Percentiles rank a stretch among this genome's conserved stretches.
Conservation (phyloP, 441 rosid genomes). For the Gossypium davidsonii region DNA sequence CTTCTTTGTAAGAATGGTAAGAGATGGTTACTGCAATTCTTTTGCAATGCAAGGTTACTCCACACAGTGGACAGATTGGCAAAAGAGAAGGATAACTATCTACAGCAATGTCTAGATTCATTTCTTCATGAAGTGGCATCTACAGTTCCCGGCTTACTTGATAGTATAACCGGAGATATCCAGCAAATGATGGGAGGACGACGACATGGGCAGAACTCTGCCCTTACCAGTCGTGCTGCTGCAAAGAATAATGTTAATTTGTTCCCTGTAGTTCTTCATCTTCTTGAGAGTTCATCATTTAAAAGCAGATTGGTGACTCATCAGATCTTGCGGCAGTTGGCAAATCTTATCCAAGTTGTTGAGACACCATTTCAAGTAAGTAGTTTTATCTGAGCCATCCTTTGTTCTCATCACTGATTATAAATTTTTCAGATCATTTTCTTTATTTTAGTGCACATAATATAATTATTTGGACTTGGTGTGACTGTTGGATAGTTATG, state of each 20-base stretch:
- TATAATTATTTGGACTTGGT: not conserved
- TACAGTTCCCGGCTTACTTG: conserved; percentile 66
- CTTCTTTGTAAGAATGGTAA: conserved; percentile 76
- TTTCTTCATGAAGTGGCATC: conserved; percentile 61
- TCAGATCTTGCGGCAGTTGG: conserved; percentile 67
- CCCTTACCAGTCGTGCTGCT: conserved; percentile 50
- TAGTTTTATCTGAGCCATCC: conserved; percentile 16
- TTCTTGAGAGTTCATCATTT: conserved; percentile 71
- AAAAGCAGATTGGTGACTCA: conserved; percentile 62
- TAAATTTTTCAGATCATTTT: not conserved
- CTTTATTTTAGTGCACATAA: not conserved
- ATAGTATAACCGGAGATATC: conserved; percentile 63
- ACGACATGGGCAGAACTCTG: conserved; percentile 64
- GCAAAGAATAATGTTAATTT: conserved; percentile 59
- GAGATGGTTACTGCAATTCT: conserved; percentile 78
- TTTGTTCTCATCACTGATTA: conserved; percentile 4
- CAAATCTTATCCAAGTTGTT: conserved; percentile 65
- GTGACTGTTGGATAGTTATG: not conserved
- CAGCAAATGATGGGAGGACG: conserved; percentile 85
- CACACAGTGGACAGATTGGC: conserved; percentile 75
- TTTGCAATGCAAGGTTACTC: conserved; percentile 69
- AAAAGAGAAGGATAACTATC: conserved; percentile 75
- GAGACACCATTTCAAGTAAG: conserved; percentile 84
- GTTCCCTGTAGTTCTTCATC: conserved; percentile 84
- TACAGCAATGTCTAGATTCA: conserved; percentile 71